Evolutionary conservation across 2,329 filamentous ascomycete species (phyloP).

Genomic region (Venturia oleaginea): DNA sequence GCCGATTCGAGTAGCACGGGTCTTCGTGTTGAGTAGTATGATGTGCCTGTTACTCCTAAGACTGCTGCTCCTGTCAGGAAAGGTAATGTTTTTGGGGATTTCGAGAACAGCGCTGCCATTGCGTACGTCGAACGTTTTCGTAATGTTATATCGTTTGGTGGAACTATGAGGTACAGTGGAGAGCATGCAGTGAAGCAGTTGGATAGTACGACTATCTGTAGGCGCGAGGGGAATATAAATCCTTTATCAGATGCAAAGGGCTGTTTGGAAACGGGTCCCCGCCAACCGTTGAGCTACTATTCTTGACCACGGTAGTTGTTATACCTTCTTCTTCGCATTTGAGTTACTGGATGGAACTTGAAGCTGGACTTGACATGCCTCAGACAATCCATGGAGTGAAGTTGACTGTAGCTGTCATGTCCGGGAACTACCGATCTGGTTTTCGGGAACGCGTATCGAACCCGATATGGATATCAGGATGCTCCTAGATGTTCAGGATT

Average conservation of each 20-base stretch:
- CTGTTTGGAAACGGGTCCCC: neutral
- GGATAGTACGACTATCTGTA: neutral
- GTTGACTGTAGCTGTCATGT: no score
- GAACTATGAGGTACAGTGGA: neutral
- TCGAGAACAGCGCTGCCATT: neutral
- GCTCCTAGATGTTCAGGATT: no score
- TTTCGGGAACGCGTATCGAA: no score
- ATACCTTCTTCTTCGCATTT: neutral
- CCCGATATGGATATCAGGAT: no score
- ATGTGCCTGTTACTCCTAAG: neutral
- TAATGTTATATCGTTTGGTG: neutral
- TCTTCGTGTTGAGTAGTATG: neutral
- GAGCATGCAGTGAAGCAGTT: neutral
- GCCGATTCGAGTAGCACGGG: neutral
- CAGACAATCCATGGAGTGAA: no score
- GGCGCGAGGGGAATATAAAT: neutral
- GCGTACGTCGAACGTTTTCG: neutral
- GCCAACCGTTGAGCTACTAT: neutral
- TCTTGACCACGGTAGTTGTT: neutral
- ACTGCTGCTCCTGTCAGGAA: slow-evolving; percentile 5
- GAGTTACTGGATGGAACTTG: neutral
- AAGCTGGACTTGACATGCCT: neutral
- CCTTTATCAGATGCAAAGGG: neutral
- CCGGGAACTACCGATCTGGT: no score
- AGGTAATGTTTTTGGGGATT: neutral